phyloP scores from a whole-genome alignment of 2,329 filamentous ascomycete genomes.

The Pyrenophora graminea region DNA sequence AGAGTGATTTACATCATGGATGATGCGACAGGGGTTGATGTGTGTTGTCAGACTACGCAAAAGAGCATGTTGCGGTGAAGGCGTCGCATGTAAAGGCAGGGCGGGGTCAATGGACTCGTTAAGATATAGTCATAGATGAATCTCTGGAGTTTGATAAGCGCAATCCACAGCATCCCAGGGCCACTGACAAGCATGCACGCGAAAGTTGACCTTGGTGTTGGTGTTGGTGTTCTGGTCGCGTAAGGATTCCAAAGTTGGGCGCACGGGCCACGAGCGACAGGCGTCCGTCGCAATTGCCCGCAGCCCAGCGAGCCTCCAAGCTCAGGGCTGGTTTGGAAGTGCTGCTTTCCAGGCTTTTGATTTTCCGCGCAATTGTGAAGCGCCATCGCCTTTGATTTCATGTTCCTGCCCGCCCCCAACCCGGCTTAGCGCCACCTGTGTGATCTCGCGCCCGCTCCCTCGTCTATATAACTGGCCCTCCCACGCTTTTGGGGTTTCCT shows the following conservation, averaged over 20 bases:
- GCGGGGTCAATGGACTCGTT: too few relatives aligned
- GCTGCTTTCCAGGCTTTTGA: slow-evolving; percentile 27
- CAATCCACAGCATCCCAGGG: too few relatives aligned
- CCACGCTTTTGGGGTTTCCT: slow-evolving; percentile 8
- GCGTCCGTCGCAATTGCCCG: background rate
- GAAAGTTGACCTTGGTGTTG: background rate
- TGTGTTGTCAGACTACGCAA: too few relatives aligned
- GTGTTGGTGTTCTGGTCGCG: slow-evolving; percentile 12
- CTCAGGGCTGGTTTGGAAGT: slow-evolving; percentile 15
- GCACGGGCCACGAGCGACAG: slow-evolving; percentile 9
- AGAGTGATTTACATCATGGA: too few relatives aligned
- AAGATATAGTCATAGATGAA: too few relatives aligned
- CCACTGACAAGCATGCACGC: background rate
- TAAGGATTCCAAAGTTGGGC: slow-evolving; percentile 7
- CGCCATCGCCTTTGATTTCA: slow-evolving; percentile 20
- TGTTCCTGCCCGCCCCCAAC: slow-evolving; percentile 27
- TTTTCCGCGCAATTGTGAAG: slow-evolving; percentile 22
- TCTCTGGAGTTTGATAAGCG: too few relatives aligned
- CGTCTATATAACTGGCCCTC: slow-evolving; percentile 29
- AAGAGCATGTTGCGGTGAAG: too few relatives aligned
- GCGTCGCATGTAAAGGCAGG: too few relatives aligned
- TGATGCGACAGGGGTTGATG: background rate
- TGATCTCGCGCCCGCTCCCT: slow-evolving; percentile 33
- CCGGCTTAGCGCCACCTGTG: slow-evolving; percentile 32
- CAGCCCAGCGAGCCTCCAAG: slow-evolving; percentile 7